Evolutionary conservation across 345 rosid genomes (phyloP).

Genomic region (Populus alba): DNA sequence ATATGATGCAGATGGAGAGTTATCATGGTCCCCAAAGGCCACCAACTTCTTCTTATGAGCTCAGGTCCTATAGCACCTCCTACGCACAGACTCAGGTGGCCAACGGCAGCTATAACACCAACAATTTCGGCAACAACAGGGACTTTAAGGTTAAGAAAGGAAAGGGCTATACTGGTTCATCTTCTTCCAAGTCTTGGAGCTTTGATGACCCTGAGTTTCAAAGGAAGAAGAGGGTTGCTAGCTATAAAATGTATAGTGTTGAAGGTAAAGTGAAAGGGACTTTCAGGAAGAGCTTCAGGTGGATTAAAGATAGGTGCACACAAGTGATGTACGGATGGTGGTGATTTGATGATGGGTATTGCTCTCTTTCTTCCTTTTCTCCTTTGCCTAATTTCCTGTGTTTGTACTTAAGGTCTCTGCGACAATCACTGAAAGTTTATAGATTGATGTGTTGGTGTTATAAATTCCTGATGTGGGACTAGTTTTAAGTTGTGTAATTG

Average conservation of each 20-base stretch:
- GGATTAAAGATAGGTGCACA: slow-evolving; percentile 79
- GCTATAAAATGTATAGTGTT: slow-evolving; percentile 80
- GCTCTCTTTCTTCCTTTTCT: not conserved
- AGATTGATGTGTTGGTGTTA: slow-evolving; percentile 12
- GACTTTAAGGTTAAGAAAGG: slow-evolving; percentile 54
- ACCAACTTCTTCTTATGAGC: slow-evolving; percentile 38
- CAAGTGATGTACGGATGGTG: slow-evolving; percentile 81
- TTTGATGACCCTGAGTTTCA: slow-evolving; percentile 73
- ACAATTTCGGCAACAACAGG: slow-evolving; percentile 1
- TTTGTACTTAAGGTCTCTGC: slow-evolving; percentile 16
- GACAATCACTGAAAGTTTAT: not conserved
- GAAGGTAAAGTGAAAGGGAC: slow-evolving; percentile 88
- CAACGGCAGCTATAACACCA: slow-evolving; percentile 14
- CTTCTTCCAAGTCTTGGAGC: slow-evolving; percentile 54
- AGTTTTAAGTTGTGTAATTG: slow-evolving; percentile 5
- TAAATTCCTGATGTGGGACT: slow-evolving; percentile 16
- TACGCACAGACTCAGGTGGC: slow-evolving; percentile 52
- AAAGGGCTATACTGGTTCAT: slow-evolving; percentile 40
- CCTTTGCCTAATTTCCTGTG: not conserved
- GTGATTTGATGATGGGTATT: slow-evolving; percentile 29
- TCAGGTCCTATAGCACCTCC: slow-evolving; percentile 62
- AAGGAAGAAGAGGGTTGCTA: slow-evolving; percentile 94
- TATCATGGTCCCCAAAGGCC: slow-evolving; percentile 43
- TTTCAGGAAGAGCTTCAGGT: slow-evolving; percentile 79
- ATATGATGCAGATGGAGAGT: slow-evolving; percentile 57